Percentiles rank a stretch among this genome's conserved stretches.
phyloP scores from a whole-genome alignment of 225 moss, liverwort and hornwort species.

The Asterella californica region DNA sequence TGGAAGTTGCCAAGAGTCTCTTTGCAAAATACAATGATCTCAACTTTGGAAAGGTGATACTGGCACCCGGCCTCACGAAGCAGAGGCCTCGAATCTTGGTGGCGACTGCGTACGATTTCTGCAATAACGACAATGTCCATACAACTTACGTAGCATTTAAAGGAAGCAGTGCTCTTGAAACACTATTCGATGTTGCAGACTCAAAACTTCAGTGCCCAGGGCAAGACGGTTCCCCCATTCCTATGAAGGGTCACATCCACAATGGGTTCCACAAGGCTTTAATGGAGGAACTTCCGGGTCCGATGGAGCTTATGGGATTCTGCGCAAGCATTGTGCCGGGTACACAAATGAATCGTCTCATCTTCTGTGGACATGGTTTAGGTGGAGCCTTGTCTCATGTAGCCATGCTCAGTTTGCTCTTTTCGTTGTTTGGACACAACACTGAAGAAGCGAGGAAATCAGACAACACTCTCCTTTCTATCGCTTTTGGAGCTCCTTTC shows the following conservation, averaged over 20 bases:
- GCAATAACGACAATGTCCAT: background rate
- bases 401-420: background rate
- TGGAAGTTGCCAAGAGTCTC: background rate
- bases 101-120: background rate
- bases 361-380: slow-evolving; percentile 14
- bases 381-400: slow-evolving; percentile 7
- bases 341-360: background rate
- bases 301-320: background rate
- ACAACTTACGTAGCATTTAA: slow-evolving; percentile 14
- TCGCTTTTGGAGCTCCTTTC: slow-evolving; percentile 16
- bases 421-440: background rate
- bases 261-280: background rate
- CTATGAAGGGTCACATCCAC: slow-evolving; percentile 17
- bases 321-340: background rate
- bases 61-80: background rate
- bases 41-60: background rate
- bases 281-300: background rate
- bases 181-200: background rate
- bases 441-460: background rate
- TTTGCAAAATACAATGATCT: background rate
- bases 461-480: background rate
- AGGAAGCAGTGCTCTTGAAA: background rate
- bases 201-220: background rate
- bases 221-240: background rate
- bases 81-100: background rate